phyloP scores from a whole-genome alignment of 169 alveolate genomes.

The Pseudocohnilembus persalinus region DNA sequence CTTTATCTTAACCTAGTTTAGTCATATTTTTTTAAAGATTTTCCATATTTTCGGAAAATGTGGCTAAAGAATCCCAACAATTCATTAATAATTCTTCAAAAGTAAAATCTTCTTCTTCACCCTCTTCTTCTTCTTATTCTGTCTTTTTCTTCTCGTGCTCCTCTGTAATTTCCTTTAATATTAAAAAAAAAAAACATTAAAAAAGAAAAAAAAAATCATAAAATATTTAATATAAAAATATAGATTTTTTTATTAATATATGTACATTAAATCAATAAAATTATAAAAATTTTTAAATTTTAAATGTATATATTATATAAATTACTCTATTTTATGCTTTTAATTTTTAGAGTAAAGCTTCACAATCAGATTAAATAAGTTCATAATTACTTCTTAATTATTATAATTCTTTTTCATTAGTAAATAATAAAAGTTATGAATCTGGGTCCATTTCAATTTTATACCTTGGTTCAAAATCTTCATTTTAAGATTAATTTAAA shows the following conservation, averaged over 20 bases:
- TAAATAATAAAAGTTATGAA: not conserved
- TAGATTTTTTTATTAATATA: too few relatives aligned
- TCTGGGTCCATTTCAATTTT: not conserved
- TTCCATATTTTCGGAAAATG: not conserved
- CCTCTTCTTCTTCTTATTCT: not conserved
- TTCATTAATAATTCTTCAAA: not conserved
- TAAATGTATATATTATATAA: too few relatives aligned
- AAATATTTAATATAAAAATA: too few relatives aligned
- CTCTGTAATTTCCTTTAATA: not conserved
- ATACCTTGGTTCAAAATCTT: not conserved
- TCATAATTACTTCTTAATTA: not conserved
- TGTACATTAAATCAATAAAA: too few relatives aligned
- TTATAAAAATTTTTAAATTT: too few relatives aligned
- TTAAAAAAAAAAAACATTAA: too few relatives aligned
- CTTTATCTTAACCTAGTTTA: not conserved
- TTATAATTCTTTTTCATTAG: not conserved
- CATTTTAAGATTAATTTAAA: not conserved
- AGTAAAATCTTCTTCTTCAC: not conserved
- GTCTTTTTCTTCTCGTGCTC: not conserved
- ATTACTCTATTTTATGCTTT: not conserved
- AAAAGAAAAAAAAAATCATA: too few relatives aligned
- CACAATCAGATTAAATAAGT: not conserved
- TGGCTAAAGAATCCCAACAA: not conserved
- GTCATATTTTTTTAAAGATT: not conserved
- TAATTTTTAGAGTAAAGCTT: too few relatives aligned